A percentile compares a stretch with the other conserved stretches of the same genome.
Evolutionary conservation across 2,329 filamentous ascomycete genomes (phyloP).

Genomic region (Sclerotinia sclerotiorum): DNA sequence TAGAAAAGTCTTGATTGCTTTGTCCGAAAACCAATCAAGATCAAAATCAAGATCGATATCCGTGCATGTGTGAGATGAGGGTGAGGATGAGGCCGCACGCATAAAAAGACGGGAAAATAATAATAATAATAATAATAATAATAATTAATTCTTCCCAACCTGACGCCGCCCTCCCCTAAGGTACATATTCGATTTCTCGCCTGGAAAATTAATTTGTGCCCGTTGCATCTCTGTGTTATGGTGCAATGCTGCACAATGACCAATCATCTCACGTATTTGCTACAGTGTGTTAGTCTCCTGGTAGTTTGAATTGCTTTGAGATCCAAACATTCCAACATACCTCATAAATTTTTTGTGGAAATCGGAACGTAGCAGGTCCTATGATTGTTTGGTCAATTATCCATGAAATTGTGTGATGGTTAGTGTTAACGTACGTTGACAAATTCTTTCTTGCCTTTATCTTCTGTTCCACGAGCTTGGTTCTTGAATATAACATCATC

Average conservation of each 20-base stretch:
- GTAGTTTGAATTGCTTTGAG: not conserved
- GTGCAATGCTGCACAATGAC: conserved; percentile 5
- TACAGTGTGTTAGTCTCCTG: conserved; percentile 27
- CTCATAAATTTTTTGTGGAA: conserved; percentile 98
- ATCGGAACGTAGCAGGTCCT: conserved; percentile 88
- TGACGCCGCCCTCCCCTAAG: not conserved
- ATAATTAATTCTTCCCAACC: not conserved
- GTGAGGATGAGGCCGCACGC: no score
- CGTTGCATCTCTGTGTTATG: not conserved
- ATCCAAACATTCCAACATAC: conserved; percentile 31
- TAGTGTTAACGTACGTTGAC: conserved; percentile 70
- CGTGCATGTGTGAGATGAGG: not conserved
- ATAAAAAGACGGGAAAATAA: not conserved
- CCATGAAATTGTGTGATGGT: conserved; percentile 18
- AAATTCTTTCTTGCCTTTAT: conserved; percentile 91
- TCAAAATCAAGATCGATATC: not conserved
- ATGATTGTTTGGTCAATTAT: conserved; percentile 25
- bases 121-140: no score
- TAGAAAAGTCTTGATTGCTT: not conserved
- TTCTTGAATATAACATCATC: conserved; percentile 99
- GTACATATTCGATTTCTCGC: conserved; percentile 5
- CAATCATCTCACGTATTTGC: conserved; percentile 42
- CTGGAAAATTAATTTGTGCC: not conserved
- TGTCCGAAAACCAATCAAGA: not conserved
- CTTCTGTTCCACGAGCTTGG: conserved; percentile 91